These are phyloP conservation scores for Cicer cuneatum DNA, from an alignment of 306 rosid genomes.

Conservation along the genomic window DNA sequence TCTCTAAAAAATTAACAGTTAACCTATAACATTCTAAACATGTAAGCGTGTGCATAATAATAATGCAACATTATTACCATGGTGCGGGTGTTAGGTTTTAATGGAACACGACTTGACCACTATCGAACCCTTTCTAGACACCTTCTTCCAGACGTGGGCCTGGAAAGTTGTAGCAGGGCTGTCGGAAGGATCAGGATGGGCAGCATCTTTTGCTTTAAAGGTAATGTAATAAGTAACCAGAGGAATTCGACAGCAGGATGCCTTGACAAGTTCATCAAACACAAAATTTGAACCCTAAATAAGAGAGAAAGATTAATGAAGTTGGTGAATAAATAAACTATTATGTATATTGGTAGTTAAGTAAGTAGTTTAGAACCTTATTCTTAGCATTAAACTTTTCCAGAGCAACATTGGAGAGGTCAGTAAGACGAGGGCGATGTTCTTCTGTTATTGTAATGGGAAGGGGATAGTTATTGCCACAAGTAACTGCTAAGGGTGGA, in stretches of 20 bases:
- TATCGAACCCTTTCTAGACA: no score
- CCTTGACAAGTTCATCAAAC: not conserved
- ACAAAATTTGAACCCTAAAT: not conserved
- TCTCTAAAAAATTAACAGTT: not conserved
- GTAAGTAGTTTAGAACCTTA: not conserved
- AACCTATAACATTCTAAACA: not conserved
- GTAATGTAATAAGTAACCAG: not conserved
- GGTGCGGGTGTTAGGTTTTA: not conserved
- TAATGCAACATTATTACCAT: no score
- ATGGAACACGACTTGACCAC: not conserved
- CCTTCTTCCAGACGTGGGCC: not conserved
- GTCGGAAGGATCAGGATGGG: not conserved
- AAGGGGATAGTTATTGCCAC: not conserved
- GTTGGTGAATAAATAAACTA: not conserved
- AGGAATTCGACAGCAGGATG: not conserved
- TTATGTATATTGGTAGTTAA: not conserved
- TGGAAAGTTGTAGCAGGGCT: not conserved
- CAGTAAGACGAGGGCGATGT: not conserved
- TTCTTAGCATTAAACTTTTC: not conserved
- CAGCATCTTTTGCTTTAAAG: not conserved
- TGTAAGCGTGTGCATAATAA: not conserved
- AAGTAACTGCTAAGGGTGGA: no score
- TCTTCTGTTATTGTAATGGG: not conserved
- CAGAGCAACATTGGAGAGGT: not conserved
- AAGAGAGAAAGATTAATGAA: not conserved